These are phyloP conservation scores for Cytospora chrysosperma DNA, from an alignment of 2,329 filamentous ascomycete species.

Conservation along the genomic window DNA sequence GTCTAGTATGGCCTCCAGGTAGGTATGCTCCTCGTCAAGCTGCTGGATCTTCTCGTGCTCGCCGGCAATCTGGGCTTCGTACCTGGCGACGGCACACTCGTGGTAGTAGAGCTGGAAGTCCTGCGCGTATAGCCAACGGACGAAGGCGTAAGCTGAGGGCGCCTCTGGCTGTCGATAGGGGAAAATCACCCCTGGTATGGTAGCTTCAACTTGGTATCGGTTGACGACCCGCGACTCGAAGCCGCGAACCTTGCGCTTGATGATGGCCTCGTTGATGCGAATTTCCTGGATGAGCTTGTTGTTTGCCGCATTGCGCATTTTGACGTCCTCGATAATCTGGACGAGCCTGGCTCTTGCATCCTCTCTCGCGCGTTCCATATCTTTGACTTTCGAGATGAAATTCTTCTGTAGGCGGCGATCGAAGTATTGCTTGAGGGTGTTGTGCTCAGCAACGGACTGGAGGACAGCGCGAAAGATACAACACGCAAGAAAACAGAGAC, in stretches of 20 bases:
- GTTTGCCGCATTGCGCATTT: constrained; percentile 10
- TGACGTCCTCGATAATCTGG: background rate
- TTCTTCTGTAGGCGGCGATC: constrained; percentile 2
- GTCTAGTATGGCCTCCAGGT: background rate
- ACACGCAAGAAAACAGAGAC: background rate
- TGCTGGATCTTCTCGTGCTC: background rate
- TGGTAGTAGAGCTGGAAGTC: background rate
- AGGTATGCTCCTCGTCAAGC: background rate
- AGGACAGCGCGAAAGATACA: constrained; percentile 12
- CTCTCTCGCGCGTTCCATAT: background rate
- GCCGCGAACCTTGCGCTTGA: background rate
- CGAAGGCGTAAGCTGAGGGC: background rate
- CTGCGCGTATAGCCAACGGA: constrained; percentile 9
- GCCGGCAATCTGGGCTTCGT: background rate
- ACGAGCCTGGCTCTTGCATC: background rate
- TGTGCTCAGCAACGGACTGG: constrained; percentile 7
- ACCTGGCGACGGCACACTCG: constrained; percentile 4
- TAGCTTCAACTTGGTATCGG: background rate
- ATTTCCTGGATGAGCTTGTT: constrained; percentile 2
- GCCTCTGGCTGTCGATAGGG: background rate
- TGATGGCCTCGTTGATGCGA: background rate
- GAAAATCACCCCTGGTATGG: background rate
- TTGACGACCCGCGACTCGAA: background rate
- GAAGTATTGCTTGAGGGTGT: background rate
- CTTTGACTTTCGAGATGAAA: constrained; percentile 1